Evolutionary conservation across 164 flowering plant genomes (phyloP), one percentile per base, ranked within the genome.

Genomic region (Saururus chinensis): DNA sequence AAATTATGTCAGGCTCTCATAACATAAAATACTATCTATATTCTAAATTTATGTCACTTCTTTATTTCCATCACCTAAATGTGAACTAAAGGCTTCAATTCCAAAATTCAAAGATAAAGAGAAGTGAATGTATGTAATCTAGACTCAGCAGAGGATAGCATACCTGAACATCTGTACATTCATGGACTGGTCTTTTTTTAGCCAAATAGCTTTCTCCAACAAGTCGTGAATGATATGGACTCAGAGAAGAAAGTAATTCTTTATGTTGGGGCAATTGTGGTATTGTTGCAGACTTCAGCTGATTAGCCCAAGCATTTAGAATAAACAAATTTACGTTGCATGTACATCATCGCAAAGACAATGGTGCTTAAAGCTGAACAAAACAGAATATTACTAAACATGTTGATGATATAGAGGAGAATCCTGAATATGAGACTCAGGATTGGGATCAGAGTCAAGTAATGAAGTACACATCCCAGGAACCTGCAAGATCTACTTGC

Each of bases 111-210:
- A 30, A 2, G 37, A 30, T 30, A 30, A 2, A 30, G 4, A 53
- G 22, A 53, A 23, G 49, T 12, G 14, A 45, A 53, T 22, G 19
- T 20, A 6, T 53, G 2, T 9, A 30, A 2, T 49, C 23, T 0
- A 21, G 23, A 53, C 22, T 4, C 3, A n/a, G 56, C 56, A 53
- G 19, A 20, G 52, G 19, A n/a, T 64, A 54, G 56, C 64, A 66
- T 66, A 88, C 98, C 97, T 92, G 98, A 26, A 79, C 85, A 54
- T 88, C 95, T n/a, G 97, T 93, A 72, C 95, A 84, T 64, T 93
- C 98, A 71, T 81, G 76, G 30, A 93, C 72, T 23, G 92, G 95
- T 57, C 98, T 75, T 71, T 77, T 90, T 73, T 74, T 86, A 40
- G 80, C 98, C 71, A 93, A 73, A 59, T 74, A 93, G 77, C 96